phyloP scores from a whole-genome alignment of 345 rosid genomes.

The Brassica incana region DNA sequence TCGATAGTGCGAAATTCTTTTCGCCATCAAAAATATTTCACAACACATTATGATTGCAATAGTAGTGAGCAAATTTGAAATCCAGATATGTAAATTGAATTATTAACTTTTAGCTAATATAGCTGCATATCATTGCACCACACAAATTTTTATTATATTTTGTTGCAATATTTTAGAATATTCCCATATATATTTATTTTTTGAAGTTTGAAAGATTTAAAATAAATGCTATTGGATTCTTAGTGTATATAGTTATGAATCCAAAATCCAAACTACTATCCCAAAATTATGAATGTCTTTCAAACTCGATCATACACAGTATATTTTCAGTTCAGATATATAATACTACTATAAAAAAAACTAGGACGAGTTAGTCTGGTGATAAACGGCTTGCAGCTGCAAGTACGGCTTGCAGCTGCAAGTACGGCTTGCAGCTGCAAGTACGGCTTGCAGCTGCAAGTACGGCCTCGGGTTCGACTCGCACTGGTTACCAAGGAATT shows the following conservation, averaged over 20 bases:
- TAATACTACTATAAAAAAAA: too few species aligned
- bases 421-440: too few species aligned
- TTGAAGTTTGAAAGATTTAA: neutral
- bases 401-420: too few species aligned
- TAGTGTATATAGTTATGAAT: neutral
- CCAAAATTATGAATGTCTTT: neutral
- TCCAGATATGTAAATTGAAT: neutral
- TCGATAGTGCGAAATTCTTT: neutral
- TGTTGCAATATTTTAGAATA: neutral
- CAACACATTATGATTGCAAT: neutral
- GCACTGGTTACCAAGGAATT: too few species aligned
- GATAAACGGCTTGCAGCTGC: too few species aligned
- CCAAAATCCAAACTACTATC: constrained; percentile 5
- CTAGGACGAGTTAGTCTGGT: too few species aligned
- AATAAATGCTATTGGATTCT: constrained; percentile 1
- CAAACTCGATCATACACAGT: neutral
- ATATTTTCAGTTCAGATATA: too few species aligned
- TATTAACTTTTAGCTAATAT: neutral
- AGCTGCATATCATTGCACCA: neutral
- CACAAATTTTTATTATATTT: neutral
- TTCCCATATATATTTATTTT: neutral
- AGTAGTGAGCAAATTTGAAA: neutral
- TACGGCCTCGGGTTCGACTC: too few species aligned
- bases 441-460: too few species aligned
- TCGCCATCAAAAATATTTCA: neutral